Evolutionary conservation across 768 basidiomycete genomes (phyloP).

Genomic region (Leccinellum luteum): DNA sequence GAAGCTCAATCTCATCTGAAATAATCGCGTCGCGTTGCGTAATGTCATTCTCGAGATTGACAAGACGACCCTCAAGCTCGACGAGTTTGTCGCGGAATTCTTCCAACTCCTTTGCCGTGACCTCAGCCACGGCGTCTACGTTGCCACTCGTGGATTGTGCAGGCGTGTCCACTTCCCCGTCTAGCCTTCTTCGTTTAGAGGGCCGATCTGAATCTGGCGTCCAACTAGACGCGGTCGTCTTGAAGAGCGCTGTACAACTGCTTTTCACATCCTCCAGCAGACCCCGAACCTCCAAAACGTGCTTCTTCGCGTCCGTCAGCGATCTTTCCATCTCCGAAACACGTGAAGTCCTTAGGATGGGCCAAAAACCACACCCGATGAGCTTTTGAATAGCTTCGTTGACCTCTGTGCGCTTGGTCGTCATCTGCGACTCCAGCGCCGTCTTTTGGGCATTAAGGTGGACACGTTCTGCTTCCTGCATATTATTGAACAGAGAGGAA

Average conservation of each 20-base stretch:
- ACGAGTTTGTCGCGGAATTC: slow-evolving; percentile 29
- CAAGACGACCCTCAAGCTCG: slow-evolving; percentile 27
- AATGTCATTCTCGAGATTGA: slow-evolving; percentile 37
- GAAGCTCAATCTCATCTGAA: slow-evolving; percentile 30
- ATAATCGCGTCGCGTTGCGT: slow-evolving; percentile 32
- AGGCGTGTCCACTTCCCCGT: slow-evolving; percentile 3
- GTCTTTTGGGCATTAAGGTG: slow-evolving; percentile 24
- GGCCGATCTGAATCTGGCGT: slow-evolving; percentile 23
- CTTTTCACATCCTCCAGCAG: slow-evolving; percentile 22
- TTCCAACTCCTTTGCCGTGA: slow-evolving; percentile 22
- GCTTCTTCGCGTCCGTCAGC: slow-evolving; percentile 25
- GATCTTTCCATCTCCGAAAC: slow-evolving; percentile 24
- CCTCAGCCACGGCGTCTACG: neutral
- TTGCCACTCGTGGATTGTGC: neutral
- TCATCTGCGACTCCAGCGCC: slow-evolving; percentile 21
- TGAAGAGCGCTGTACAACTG: slow-evolving; percentile 22
- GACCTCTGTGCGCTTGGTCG: slow-evolving; percentile 33
- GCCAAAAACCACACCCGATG: slow-evolving; percentile 40
- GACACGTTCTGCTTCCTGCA: slow-evolving; percentile 26
- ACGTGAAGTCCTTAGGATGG: slow-evolving; percentile 28
- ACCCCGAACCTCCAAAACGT: slow-evolving; percentile 30
- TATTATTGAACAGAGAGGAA: slow-evolving; percentile 20
- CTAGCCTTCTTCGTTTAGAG: slow-evolving; percentile 27
- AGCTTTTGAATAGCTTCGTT: slow-evolving; percentile 30
- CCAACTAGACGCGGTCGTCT: slow-evolving; percentile 11